Evolutionary conservation across 2,329 filamentous ascomycete species (phyloP).

Genomic region (Westerdykella sp.): DNA sequence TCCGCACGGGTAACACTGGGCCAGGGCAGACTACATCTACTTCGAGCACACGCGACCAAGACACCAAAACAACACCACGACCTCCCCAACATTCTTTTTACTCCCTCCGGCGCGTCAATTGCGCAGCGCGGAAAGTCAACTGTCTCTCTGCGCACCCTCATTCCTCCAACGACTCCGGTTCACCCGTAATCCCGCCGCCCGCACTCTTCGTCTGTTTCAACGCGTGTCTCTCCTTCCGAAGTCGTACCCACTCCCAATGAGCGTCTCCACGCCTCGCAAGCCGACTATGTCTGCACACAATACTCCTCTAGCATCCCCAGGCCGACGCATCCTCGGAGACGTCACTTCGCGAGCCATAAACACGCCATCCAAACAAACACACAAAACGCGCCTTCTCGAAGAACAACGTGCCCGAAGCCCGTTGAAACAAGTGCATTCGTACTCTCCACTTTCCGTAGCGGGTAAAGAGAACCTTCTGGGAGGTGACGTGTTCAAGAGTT

Average conservation of each 20-base stretch:
- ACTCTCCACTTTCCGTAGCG: conserved; percentile 16
- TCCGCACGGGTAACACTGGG: not conserved
- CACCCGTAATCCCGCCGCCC: not conserved
- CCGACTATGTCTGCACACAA: conserved; percentile 19
- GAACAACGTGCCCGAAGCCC: conserved; percentile 25
- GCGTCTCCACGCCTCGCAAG: conserved; percentile 17
- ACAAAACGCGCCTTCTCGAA: conserved; percentile 11
- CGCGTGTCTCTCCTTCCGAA: conserved; percentile 6
- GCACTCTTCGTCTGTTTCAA: conserved; percentile 2
- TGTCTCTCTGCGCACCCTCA: not conserved
- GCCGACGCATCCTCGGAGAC: conserved; percentile 32
- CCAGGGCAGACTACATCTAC: not conserved
- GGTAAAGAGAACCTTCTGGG: conserved; percentile 27
- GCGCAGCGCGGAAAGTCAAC: not conserved
- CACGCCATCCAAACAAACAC: conserved; percentile 23
- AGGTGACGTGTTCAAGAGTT: conserved; percentile 10
- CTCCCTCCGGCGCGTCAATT: not conserved
- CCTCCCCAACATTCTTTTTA: not conserved
- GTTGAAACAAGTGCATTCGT: conserved; percentile 27
- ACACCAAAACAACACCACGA: not conserved
- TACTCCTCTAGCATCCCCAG: conserved; percentile 24
- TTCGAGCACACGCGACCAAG: not conserved
- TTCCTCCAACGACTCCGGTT: not conserved
- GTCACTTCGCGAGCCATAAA: conserved; percentile 31
- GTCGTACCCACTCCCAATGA: conserved; percentile 14